phyloP scores from a whole-genome alignment of 1,284 basidiomycete genomes.

The Trametes hirsuta region DNA sequence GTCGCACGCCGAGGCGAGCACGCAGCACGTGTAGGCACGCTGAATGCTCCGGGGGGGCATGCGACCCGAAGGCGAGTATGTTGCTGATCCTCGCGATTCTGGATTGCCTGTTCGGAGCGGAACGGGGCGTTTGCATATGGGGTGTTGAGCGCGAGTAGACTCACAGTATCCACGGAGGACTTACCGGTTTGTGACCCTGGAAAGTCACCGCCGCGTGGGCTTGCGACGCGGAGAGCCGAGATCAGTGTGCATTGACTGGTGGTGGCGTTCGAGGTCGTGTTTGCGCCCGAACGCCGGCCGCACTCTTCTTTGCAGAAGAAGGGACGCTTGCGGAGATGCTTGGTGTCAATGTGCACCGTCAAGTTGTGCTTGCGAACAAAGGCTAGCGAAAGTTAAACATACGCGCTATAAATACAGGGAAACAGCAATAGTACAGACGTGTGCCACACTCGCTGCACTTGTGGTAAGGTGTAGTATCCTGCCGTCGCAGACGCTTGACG shows the following conservation, averaged over 20 bases:
- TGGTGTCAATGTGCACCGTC: slow-evolving; percentile 7
- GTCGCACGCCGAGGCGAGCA: slow-evolving; percentile 4
- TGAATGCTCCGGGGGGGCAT: neutral
- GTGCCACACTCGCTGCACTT: too few species aligned
- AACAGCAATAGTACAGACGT: too few species aligned
- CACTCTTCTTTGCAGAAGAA: slow-evolving; percentile 6
- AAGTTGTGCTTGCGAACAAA: slow-evolving; percentile 15
- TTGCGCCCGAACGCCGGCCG: slow-evolving; percentile 7
- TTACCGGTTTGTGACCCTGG: slow-evolving; percentile 12
- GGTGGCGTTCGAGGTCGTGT: slow-evolving; percentile 15
- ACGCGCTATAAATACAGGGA: too few species aligned
- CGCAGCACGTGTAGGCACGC: neutral
- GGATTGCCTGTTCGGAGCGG: neutral
- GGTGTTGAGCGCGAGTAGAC: neutral
- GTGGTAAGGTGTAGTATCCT: too few species aligned
- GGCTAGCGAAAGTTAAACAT: neutral
- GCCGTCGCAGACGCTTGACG: too few species aligned
- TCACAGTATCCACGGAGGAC: neutral
- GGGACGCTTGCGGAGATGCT: slow-evolving; percentile 3
- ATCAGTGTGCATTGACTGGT: slow-evolving; percentile 10
- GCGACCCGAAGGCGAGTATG: neutral
- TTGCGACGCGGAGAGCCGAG: slow-evolving; percentile 14
- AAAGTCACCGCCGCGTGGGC: neutral
- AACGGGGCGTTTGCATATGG: neutral
- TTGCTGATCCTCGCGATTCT: slow-evolving; percentile 6